phyloP scores from a whole-genome alignment of 2,329 filamentous ascomycete genomes.

The Fusarium scirpi region DNA sequence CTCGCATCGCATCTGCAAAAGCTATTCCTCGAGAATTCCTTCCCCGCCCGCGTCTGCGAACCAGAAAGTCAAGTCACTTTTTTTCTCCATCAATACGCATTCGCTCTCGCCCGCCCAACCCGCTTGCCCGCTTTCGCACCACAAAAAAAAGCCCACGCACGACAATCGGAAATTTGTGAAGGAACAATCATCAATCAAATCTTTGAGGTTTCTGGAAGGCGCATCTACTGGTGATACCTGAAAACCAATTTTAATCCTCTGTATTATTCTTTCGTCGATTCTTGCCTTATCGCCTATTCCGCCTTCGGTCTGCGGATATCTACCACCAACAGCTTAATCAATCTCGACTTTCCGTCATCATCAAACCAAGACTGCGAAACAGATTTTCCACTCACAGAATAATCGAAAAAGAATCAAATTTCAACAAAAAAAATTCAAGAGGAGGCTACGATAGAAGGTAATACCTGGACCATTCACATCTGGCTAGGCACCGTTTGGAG shows the following conservation, averaged over 20 bases:
- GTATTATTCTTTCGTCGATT: slow-evolving; percentile 49
- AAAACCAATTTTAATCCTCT: slow-evolving; percentile 47
- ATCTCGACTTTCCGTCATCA: slow-evolving; percentile 38
- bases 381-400: slow-evolving; percentile 41
- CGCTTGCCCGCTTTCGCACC: slow-evolving; percentile 30
- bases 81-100: slow-evolving; percentile 29
- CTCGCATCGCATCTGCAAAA: slow-evolving; percentile 13
- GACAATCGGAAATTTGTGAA: slow-evolving; percentile 38
- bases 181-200: slow-evolving; percentile 33
- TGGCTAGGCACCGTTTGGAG: slow-evolving; percentile 40
- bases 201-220: slow-evolving; percentile 46
- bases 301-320: slow-evolving; percentile 30
- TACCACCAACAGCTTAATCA: slow-evolving; percentile 43
- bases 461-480: slow-evolving; percentile 34
- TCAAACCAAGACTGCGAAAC: slow-evolving; percentile 42
- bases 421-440: slow-evolving; percentile 43
- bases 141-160: slow-evolving; percentile 31
- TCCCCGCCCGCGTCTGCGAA: slow-evolving; percentile 42
- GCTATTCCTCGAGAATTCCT: slow-evolving; percentile 6
- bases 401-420: slow-evolving; percentile 46
- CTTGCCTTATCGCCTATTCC: slow-evolving; percentile 42
- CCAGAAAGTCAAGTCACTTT: slow-evolving; percentile 4
- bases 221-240: slow-evolving; percentile 48
- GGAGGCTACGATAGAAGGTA: slow-evolving; percentile 29
- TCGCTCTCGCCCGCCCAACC: slow-evolving; percentile 18